phyloP scores from a whole-genome alignment of 2,329 filamentous ascomycete genomes.

The Cordyceps cateniannulata region DNA sequence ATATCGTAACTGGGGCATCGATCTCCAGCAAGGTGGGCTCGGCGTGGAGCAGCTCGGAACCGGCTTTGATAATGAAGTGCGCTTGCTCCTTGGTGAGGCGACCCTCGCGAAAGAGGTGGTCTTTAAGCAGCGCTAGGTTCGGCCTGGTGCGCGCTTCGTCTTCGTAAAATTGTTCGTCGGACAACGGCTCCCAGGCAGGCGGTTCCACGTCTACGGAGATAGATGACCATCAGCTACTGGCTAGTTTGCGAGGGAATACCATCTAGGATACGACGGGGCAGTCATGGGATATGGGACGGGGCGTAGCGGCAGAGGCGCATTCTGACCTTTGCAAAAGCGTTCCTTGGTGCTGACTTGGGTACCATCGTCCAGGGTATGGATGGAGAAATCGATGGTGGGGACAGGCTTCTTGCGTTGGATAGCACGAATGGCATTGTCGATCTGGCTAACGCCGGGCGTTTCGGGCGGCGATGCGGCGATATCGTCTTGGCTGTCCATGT shows the following conservation, averaged over 20 bases:
- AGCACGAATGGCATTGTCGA: constrained; percentile 87
- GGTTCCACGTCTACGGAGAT: constrained; percentile 78
- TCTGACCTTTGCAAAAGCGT: constrained; percentile 93
- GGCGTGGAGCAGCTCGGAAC: constrained; percentile 76
- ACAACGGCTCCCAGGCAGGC: constrained; percentile 85
- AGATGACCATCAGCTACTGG: constrained; percentile 3
- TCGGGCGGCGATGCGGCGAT: constrained; percentile 39
- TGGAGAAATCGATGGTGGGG: constrained; percentile 96
- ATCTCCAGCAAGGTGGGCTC: constrained; percentile 98
- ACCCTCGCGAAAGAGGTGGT: constrained; percentile 96
- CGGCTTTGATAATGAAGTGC: constrained; percentile 85
- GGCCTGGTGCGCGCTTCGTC: constrained; percentile 82
- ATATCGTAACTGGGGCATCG: constrained; percentile 98
- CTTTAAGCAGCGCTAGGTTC: constrained; percentile 88
- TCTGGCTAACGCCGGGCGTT: constrained; percentile 49
- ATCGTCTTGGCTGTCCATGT: constrained; percentile 4
- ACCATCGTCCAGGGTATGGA: constrained; percentile 98
- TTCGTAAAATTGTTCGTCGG: constrained; percentile 90
- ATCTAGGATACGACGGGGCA: neutral
- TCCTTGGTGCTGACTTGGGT: constrained; percentile 91
- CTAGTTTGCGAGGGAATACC: neutral
- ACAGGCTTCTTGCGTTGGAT: constrained; percentile 92
- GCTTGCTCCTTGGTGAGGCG: constrained; percentile 96
- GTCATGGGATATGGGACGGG: neutral
- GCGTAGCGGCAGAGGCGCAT: neutral